Conservation (phyloP, 1,284 basidiomycete genomes). For the Hemileia vastatrix region DNA sequence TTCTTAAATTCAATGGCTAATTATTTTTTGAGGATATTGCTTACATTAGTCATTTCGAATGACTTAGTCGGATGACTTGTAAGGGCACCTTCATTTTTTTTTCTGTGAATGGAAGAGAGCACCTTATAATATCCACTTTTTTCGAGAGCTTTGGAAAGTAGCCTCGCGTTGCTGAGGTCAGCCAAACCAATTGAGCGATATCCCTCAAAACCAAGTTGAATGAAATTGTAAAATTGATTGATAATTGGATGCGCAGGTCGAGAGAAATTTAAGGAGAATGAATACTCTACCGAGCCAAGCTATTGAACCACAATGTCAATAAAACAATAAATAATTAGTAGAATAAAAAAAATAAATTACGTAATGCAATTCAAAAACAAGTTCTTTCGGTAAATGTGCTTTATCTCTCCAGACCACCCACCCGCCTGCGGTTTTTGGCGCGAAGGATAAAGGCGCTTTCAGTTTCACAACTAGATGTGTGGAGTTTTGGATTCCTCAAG, state of each 20-base stretch:
- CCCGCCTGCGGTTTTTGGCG: no score
- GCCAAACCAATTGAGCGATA: constrained; percentile 60
- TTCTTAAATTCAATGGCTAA: no score
- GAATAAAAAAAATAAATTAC: constrained; percentile 41
- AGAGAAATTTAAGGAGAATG: constrained; percentile 90
- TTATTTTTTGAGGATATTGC: no score
- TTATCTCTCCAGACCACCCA: constrained; percentile 75
- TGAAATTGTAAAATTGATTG: constrained; percentile 76
- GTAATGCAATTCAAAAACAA: constrained; percentile 89
- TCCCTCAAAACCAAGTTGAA: constrained; percentile 59
- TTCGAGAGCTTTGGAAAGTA: constrained; percentile 77
- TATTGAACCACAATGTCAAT: constrained; percentile 27
- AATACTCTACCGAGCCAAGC: constrained; percentile 54
- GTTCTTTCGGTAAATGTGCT: constrained; percentile 62
- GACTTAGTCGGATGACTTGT: no score
- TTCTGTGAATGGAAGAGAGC: constrained; percentile 48
- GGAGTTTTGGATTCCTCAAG: constrained; percentile 38
- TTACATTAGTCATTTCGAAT: no score
- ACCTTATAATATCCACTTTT: constrained; percentile 61
- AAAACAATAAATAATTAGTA: background rate
- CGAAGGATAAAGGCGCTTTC: background rate
- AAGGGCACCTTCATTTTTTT: constrained; percentile 31
- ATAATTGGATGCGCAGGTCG: constrained; percentile 82
- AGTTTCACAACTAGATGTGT: background rate
- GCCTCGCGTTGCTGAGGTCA: constrained; percentile 64